Conservation (phyloP, 805 yeast genomes). For the Metschnikowia picachoensis region DNA sequence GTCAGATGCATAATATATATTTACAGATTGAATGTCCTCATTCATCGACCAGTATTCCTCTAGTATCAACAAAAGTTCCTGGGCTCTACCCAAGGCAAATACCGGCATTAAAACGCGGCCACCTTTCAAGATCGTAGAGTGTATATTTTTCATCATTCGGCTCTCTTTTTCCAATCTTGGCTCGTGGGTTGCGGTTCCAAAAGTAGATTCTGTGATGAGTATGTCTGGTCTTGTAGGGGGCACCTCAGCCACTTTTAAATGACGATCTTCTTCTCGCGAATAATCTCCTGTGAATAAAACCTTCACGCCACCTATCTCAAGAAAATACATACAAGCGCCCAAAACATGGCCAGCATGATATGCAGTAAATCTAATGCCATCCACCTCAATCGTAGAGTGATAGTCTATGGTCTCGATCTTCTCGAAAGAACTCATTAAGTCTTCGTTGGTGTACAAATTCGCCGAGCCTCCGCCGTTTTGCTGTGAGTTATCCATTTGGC, state of each 20-base stretch:
- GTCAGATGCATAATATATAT: slow-evolving; percentile 86
- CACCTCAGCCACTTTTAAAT: slow-evolving; percentile 90
- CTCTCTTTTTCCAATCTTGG: slow-evolving; percentile 83
- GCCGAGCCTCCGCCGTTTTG: slow-evolving; percentile 26
- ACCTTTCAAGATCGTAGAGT: slow-evolving; percentile 77
- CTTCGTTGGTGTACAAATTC: slow-evolving; percentile 83
- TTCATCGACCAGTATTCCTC: slow-evolving; percentile 94
- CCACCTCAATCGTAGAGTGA: slow-evolving; percentile 92
- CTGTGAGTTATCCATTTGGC: slow-evolving; percentile 12
- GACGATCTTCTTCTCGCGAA: slow-evolving; percentile 94
- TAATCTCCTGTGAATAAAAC: slow-evolving; percentile 94
- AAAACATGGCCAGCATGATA: slow-evolving; percentile 99
- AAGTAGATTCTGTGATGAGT: slow-evolving; percentile 90
- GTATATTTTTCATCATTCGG: slow-evolving; percentile 75
- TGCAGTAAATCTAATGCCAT: slow-evolving; percentile 93
- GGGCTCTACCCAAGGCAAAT: slow-evolving; percentile 96
- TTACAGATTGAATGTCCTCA: slow-evolving; percentile 75
- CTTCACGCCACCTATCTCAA: slow-evolving; percentile 90
- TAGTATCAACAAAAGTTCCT: slow-evolving; percentile 80
- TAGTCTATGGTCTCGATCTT: slow-evolving; percentile 90
- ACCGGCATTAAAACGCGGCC: slow-evolving; percentile 93
- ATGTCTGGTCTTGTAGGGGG: slow-evolving; percentile 87
- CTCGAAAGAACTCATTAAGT: slow-evolving; percentile 81
- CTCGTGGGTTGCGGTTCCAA: slow-evolving; percentile 96
- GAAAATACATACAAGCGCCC: slow-evolving; percentile 97